Evolutionary conservation across 148 eudicot genomes (phyloP).

Genomic region (Fallopia convolvulus): DNA sequence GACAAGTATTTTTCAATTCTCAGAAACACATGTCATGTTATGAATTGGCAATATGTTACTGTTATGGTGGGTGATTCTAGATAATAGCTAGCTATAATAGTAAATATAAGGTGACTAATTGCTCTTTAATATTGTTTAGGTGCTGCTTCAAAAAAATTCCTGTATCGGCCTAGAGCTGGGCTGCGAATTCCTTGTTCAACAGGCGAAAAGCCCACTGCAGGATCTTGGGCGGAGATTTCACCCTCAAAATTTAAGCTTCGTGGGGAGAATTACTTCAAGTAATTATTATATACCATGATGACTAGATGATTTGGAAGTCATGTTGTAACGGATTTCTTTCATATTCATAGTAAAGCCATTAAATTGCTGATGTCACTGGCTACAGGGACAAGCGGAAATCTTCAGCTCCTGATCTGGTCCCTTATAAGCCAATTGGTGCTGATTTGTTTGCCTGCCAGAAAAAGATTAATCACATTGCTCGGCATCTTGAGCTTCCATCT

Average conservation of each 20-base stretch:
- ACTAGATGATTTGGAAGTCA: background rate
- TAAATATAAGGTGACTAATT: background rate
- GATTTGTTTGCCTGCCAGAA: conserved; percentile 56
- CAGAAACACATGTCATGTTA: too few relatives aligned
- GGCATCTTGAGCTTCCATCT: conserved; percentile 73
- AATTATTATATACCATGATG: conserved; percentile 10
- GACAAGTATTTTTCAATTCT: background rate
- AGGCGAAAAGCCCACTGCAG: conserved; percentile 42
- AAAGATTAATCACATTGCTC: conserved; percentile 85
- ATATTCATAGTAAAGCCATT: background rate
- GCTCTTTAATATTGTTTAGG: conserved; percentile 23
- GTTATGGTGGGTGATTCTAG: background rate
- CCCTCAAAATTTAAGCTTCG: conserved; percentile 69
- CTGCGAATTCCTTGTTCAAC: conserved; percentile 45
- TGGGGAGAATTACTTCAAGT: conserved; percentile 58
- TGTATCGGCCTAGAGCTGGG: conserved; percentile 66
- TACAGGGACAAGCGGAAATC: conserved; percentile 67
- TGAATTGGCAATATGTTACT: background rate
- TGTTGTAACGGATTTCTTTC: background rate
- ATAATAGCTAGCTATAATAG: background rate
- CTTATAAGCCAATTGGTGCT: conserved; percentile 68
- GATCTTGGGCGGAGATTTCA: conserved; percentile 58
- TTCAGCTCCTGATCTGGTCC: conserved; percentile 48
- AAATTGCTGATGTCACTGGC: conserved; percentile 11
- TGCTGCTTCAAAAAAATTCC: conserved; percentile 37